These are phyloP conservation scores for Pholiota adiposa DNA, from an alignment of 1,284 basidiomycete genomes.

Conservation along the genomic window DNA sequence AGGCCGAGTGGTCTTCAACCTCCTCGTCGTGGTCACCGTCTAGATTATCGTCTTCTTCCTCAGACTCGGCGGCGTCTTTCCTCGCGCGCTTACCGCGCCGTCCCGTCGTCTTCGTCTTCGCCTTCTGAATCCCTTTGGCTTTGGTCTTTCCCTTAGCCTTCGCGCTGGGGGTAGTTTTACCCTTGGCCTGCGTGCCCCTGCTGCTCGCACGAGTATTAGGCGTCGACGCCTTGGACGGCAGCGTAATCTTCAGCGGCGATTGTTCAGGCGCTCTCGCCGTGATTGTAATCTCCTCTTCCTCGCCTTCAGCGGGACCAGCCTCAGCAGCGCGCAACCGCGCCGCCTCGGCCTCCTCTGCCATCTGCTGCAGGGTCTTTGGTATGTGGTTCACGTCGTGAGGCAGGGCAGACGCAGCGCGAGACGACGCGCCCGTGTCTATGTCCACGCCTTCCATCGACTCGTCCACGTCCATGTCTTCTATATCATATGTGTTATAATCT, in stretches of 20 bases:
- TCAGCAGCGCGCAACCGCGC: constrained; percentile 19
- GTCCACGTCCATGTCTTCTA: constrained; percentile 37
- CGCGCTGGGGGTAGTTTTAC: not conserved
- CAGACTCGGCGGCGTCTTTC: not conserved
- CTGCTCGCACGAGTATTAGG: not conserved
- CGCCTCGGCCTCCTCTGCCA: constrained; percentile 53
- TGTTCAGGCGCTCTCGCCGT: not conserved
- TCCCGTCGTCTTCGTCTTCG: too few relatives aligned
- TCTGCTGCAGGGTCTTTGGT: constrained; percentile 54
- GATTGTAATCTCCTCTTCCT: constrained; percentile 16
- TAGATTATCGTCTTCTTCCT: not conserved
- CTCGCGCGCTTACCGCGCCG: constrained; percentile 15
- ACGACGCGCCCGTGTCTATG: not conserved
- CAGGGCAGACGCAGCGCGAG: not conserved
- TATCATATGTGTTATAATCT: constrained; percentile 33
- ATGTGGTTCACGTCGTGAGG: constrained; percentile 1
- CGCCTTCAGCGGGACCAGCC: constrained; percentile 17
- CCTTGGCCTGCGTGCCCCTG: not conserved
- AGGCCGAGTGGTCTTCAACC: not conserved
- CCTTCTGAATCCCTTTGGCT: too few relatives aligned
- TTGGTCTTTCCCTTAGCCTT: not conserved
- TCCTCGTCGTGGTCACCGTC: not conserved
- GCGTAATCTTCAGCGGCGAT: constrained; percentile 3
- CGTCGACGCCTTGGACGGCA: constrained; percentile 5
- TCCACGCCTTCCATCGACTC: constrained; percentile 10